phyloP scores from a whole-genome alignment of 2,329 filamentous ascomycete genomes.

The Fusarium redolens region DNA sequence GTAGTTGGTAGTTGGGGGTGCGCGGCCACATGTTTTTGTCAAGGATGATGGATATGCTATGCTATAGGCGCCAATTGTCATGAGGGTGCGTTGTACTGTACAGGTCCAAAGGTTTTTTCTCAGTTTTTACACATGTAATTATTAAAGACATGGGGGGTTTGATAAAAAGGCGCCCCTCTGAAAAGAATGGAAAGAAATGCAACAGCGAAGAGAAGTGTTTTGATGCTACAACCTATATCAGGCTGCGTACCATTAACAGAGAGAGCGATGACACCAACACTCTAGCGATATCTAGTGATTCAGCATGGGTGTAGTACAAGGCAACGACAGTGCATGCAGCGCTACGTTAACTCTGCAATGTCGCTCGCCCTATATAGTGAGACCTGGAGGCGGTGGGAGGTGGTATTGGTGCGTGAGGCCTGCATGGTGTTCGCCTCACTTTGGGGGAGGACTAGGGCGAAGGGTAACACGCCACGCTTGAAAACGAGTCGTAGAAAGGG shows the following conservation, averaged over 20 bases:
- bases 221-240: neutral
- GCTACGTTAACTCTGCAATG: slow-evolving; percentile 20
- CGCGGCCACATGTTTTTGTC: slow-evolving; percentile 40
- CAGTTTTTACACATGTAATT: slow-evolving; percentile 41
- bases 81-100: slow-evolving; percentile 46
- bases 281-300: slow-evolving; percentile 2
- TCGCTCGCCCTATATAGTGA: slow-evolving; percentile 10
- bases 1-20: slow-evolving; percentile 25
- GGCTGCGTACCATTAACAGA: neutral
- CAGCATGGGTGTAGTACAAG: neutral
- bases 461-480: slow-evolving; percentile 26
- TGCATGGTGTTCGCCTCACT: slow-evolving; percentile 37
- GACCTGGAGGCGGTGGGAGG: slow-evolving; percentile 16
- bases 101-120: slow-evolving; percentile 37
- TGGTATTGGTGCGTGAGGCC: slow-evolving; percentile 29
- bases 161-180: slow-evolving; percentile 26
- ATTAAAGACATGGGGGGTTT: slow-evolving; percentile 38
- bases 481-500: slow-evolving; percentile 14
- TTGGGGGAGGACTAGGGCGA: slow-evolving; percentile 18
- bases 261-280: slow-evolving; percentile 3
- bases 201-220: neutral
- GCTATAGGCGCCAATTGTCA: slow-evolving; percentile 46
- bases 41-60: slow-evolving; percentile 46
- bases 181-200: slow-evolving; percentile 39
- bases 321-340: slow-evolving; percentile 12